These are phyloP conservation scores for Lasiosphaeria miniovina DNA, from an alignment of 495 filamentous ascomycete genomes.

Conservation along the genomic window DNA sequence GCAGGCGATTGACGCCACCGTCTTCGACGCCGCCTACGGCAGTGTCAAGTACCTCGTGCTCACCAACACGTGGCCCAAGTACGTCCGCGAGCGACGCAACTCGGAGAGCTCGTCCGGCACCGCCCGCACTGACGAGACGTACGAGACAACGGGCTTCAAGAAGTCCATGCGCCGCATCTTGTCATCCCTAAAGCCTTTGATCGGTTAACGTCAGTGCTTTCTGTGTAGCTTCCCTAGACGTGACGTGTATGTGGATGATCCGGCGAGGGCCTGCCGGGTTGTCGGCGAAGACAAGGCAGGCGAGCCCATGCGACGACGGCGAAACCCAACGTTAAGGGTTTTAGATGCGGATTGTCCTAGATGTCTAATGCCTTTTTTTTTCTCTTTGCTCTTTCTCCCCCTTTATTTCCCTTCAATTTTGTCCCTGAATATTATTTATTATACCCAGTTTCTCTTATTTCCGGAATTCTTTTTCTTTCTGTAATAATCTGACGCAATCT, in stretches of 20 bases:
- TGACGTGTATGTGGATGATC: no score
- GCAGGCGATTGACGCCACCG: conserved; percentile 43
- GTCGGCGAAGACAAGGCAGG: no score
- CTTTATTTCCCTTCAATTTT: neutral
- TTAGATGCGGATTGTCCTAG: no score
- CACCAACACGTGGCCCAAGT: conserved; percentile 70
- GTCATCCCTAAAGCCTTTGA: conserved; percentile 15
- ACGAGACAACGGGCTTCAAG: conserved; percentile 8
- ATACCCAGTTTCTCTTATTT: neutral
- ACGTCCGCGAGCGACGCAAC: conserved; percentile 40
- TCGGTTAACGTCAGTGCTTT: no score
- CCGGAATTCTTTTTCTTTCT: conserved; percentile 1
- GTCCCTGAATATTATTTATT: neutral
- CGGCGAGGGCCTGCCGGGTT: no score
- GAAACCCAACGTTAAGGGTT: no score
- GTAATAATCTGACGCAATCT: neutral
- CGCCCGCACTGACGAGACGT: neutral
- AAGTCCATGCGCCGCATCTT: conserved; percentile 12
- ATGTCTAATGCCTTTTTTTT: neutral
- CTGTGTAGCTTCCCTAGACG: no score
- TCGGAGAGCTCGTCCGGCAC: conserved; percentile 17
- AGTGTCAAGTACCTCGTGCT: conserved; percentile 67
- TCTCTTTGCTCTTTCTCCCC: neutral
- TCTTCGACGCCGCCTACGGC: conserved; percentile 59
- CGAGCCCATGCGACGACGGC: no score